These are phyloP conservation scores for Rhodotorula sp. DNA, from an alignment of 1,284 basidiomycete species.

Conservation along the genomic window DNA sequence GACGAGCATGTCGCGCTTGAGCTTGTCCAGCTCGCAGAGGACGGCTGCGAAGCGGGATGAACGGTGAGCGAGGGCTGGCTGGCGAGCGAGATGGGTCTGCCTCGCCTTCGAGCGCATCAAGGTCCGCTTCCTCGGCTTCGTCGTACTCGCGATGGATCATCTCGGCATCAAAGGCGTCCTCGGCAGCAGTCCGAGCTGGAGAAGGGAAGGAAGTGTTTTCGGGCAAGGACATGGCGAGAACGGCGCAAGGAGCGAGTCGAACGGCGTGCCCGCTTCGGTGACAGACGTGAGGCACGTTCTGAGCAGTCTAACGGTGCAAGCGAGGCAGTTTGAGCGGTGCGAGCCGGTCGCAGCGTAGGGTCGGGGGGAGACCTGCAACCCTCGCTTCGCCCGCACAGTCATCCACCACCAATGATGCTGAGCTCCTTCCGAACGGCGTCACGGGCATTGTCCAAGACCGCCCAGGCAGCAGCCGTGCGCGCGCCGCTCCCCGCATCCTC, in stretches of 20 bases:
- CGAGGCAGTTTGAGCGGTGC: background rate
- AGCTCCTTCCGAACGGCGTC: no score
- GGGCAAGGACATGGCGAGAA: no score
- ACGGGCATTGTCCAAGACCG: no score
- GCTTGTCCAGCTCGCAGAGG: background rate
- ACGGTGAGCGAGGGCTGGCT: background rate
- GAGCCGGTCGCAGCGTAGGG: no score
- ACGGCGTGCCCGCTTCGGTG: background rate
- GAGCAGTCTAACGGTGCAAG: background rate
- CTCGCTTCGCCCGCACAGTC: no score
- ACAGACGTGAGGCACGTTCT: no score
- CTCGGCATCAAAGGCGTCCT: background rate
- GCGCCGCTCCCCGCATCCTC: background rate
- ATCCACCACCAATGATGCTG: no score
- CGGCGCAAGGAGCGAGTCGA: background rate
- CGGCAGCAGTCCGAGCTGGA: background rate
- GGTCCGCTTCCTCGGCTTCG: background rate
- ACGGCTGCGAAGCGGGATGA: background rate
- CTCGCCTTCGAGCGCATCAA: slow-evolving; percentile 10
- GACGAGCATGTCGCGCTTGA: background rate
- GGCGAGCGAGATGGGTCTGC: background rate
- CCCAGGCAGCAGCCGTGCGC: background rate
- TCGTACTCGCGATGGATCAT: background rate
- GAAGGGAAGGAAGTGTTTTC: background rate
- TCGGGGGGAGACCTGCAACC: no score